Base-by-base conservation (phyloP, 1,284 basidiomycete genomes). In the Malassezia arunalokei region DNA sequence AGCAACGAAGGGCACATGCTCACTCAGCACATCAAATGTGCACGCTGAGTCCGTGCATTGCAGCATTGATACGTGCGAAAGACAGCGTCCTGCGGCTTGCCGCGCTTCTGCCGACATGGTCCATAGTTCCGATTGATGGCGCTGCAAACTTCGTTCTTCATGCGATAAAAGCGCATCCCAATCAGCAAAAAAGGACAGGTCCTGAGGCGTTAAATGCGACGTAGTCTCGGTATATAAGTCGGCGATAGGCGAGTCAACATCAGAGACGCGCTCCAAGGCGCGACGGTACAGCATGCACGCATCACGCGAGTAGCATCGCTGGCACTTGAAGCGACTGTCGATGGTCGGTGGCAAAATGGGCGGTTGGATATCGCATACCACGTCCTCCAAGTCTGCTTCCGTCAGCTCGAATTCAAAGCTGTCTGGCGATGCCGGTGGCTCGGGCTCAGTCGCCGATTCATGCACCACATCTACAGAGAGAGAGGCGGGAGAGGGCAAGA, bases 251-350 rank as follows among this genome's bases (percentile, higher is more conserved):
- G 84, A 60, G n/a, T 57, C 50, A 5, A 48, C 51, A 3, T 67
- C 64, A 31, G 53, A 33, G 17, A 67, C 44, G 4, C 51, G 47
- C 43, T 69, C 65, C 33, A 64, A 38, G n/a, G 63, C 49, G 77
- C 84, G 85, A 44, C 90, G 85, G 74, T 90, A 96, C 5, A 98
- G 78, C 85, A 95, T 90, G 75, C 94, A 98, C 1, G 82, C 80
- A 64, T 95, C 86, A 5, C 85, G 76, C 0, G 80, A 79, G 69
- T 84, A 96, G 71, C 92, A 98, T 48, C 77, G 80, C 62, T 81
- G 80, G 74, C 92, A 99, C 17, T 79, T 77, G 49, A 82, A 77
- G 49, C 82, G 80, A 61, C 86, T 81, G 71, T 98, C 87, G 57
- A 95, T 85, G 0, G 89, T 87, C 0, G 83, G 79, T 0, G 94